A percentile compares a stretch with the other conserved stretches of the same genome.
Evolutionary conservation across 495 filamentous ascomycete genomes (phyloP).

Genomic region (Rostrohypoxylon terebratum): DNA sequence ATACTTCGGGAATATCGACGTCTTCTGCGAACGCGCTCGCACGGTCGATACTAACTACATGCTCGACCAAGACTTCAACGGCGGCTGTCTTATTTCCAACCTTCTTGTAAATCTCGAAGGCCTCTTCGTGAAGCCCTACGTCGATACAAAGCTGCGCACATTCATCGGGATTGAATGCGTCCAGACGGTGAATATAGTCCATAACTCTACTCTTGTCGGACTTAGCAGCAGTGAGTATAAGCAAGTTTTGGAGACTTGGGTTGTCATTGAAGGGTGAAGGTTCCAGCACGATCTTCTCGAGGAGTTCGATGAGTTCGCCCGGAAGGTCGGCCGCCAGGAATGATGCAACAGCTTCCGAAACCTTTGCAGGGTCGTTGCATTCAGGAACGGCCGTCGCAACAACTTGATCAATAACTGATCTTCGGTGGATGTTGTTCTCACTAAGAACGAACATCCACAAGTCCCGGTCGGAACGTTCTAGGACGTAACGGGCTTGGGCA

Average conservation of each 20-base stretch:
- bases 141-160: conserved; percentile 94
- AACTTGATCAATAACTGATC: conserved; percentile 95
- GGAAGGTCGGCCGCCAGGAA: conserved; percentile 93
- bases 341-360: conserved; percentile 92
- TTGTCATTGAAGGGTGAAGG: conserved; percentile 98
- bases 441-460: conserved; percentile 96
- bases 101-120: conserved; percentile 99
- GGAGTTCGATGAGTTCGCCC: conserved; percentile 92
- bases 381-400: conserved; percentile 97
- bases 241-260: conserved; percentile 91
- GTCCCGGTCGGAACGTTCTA: conserved; percentile 89
- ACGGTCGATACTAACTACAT: conserved; percentile 98
- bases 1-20: conserved; percentile 95
- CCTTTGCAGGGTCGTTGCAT: conserved; percentile 92
- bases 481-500: conserved; percentile 92
- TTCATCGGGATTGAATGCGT: conserved; percentile 89
- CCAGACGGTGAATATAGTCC: conserved; percentile 94
- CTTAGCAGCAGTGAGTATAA: conserved; percentile 97
- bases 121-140: conserved; percentile 94
- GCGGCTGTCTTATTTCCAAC: conserved; percentile 87
- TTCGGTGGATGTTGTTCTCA: conserved; percentile 92
- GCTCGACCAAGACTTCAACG: conserved; percentile 92
- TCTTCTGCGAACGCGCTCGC: conserved; percentile 97
- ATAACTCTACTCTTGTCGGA: conserved; percentile 95
- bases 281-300: conserved; percentile 99